phyloP scores from a whole-genome alignment of 108 stramenopile genomes.

The Schizochytrium sp. region DNA sequence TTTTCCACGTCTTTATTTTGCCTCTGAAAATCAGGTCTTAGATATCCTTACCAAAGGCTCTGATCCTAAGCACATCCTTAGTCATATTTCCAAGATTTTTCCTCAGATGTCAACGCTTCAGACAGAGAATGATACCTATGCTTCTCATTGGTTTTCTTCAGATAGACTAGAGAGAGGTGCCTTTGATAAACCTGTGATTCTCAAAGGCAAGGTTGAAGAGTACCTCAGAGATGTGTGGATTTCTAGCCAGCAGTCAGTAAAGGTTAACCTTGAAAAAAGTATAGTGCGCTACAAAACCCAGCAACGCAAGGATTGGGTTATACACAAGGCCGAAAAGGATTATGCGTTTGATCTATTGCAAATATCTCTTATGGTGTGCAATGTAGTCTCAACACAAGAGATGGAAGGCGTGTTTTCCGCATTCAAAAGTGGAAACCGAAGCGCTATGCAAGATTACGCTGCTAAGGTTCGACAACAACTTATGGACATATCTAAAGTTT shows the following conservation, averaged over 20 bases:
- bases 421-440: constrained; percentile 71
- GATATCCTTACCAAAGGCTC: constrained; percentile 86
- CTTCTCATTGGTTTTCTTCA: constrained; percentile 77
- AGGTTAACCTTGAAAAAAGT: constrained; percentile 73
- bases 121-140: constrained; percentile 71
- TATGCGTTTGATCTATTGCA: constrained; percentile 82
- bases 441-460: constrained; percentile 76
- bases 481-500: constrained; percentile 80
- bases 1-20: constrained; percentile 87
- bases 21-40: constrained; percentile 82
- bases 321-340: constrained; percentile 72
- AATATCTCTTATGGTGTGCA: constrained; percentile 80
- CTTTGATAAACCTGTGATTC: constrained; percentile 81
- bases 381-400: constrained; percentile 81
- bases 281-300: constrained; percentile 75
- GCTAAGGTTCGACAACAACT: constrained; percentile 80
- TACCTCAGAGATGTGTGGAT: constrained; percentile 85
- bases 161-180: constrained; percentile 80
- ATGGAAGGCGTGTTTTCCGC: constrained; percentile 77
- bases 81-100: constrained; percentile 84
- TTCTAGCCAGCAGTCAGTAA: constrained; percentile 71
- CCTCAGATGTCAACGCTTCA: constrained; percentile 79
- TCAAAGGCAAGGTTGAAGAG: constrained; percentile 85
- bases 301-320: constrained; percentile 81
- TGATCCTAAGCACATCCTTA: constrained; percentile 79